Base-by-base conservation (phyloP, 345 rosid genomes). In the Eutrema japonicum region DNA sequence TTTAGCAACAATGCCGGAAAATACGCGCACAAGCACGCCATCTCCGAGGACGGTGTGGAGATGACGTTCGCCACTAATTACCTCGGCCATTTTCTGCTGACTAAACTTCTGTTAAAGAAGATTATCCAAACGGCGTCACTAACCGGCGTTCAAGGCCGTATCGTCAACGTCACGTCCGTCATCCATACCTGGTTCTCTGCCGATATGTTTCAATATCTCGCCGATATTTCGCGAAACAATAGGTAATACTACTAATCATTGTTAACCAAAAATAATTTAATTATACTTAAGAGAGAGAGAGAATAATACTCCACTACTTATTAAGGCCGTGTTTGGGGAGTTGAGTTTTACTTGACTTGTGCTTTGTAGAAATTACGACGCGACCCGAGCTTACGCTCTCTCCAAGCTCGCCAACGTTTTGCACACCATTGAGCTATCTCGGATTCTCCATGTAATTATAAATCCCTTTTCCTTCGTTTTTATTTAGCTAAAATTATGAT, bases 51-150 rank as follows among this genome's bases (percentile, higher is more conserved):
- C 77, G 96, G 97, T 29, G 84, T 94, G 65, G 98, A 94, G 88
- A 94, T 94, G 97, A 91, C 96, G 13, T 89, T 94, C 49, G 98
- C 93, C 7, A 94, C 98, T 49, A 94, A 94, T 72, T 91, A 91
- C 71, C 85, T 91, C 12, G 97, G 98, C 42, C 97, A 91, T 65
- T 94, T 94, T 74, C 75, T 94, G 72, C 74, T 94, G 82, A 91
- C 98, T 1, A 91, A 87, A 35, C 74, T 85, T 75, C 57, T 94
- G 29, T 35, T 91, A 26, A 81, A 80, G 77, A 91, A 79, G 75
- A 88, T 94, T 93, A 82, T 77, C 3, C 82, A 84, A 59, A 91
- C 97, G 49, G 96, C 98, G 11, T 70, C 65, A 66, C 77, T n/a
- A 56, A 78, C 82, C 27, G 87, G 94, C 50, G 65, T 86, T 16